Evolutionary conservation across 2,329 filamentous ascomycete genomes (phyloP).

Genomic region (Lasiodiplodia theobromae): DNA sequence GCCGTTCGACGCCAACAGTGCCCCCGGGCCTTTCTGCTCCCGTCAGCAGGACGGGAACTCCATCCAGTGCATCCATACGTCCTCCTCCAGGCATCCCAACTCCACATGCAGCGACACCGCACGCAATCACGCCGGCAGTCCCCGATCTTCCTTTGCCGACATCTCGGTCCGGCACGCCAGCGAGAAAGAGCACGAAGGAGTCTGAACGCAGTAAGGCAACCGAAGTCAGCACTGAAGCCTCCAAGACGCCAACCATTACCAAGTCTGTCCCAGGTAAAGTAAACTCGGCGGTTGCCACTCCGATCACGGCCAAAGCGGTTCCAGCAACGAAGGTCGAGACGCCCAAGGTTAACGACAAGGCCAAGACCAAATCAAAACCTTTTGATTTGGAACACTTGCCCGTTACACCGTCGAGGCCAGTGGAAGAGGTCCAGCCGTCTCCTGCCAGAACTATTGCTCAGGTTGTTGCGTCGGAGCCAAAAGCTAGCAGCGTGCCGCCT

Average conservation of each 20-base stretch:
- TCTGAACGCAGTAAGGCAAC: slow-evolving; percentile 28
- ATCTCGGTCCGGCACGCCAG: slow-evolving; percentile 25
- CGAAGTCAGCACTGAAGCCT: slow-evolving; percentile 26
- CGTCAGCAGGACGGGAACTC: slow-evolving; percentile 32
- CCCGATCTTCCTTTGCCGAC: slow-evolving; percentile 27
- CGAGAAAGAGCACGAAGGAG: slow-evolving; percentile 23
- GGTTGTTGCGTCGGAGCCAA: neutral
- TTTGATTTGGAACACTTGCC: neutral
- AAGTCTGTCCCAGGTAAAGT: slow-evolving; percentile 29
- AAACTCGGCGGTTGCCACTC: slow-evolving; percentile 5
- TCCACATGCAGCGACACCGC: slow-evolving; percentile 10
- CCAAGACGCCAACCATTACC: slow-evolving; percentile 27
- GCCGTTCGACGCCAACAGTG: slow-evolving; percentile 53
- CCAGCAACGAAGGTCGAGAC: slow-evolving; percentile 4
- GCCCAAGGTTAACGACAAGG: neutral
- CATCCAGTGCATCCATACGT: slow-evolving; percentile 23
- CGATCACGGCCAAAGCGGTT: neutral
- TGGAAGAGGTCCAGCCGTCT: slow-evolving; percentile 3
- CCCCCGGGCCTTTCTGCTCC: slow-evolving; percentile 53
- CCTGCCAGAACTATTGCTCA: neutral
- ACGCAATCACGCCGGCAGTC: slow-evolving; percentile 23
- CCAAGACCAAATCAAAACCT: neutral
- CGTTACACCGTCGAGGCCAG: neutral
- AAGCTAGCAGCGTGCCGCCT: neutral
- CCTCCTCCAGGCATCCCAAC: slow-evolving; percentile 27